A percentile compares a stretch with the other conserved stretches of the same genome.
phyloP scores from a whole-genome alignment of 2,329 filamentous ascomycete genomes.

The Rhynchosporium graminicola region DNA sequence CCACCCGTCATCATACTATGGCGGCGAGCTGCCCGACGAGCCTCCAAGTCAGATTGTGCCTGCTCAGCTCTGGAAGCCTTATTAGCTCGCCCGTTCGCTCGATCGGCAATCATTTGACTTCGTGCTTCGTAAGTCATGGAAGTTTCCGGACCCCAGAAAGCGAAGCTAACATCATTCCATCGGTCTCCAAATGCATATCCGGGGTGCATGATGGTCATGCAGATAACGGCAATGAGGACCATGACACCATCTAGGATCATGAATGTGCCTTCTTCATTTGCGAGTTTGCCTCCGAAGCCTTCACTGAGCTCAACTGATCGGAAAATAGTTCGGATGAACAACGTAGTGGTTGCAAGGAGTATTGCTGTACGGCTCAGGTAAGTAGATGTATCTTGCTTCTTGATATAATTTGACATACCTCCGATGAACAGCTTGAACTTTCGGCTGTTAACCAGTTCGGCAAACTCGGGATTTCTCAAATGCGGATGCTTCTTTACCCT shows the following conservation, averaged over 20 bases:
- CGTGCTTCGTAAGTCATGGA: too few species aligned
- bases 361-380: not conserved
- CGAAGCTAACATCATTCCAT: too few species aligned
- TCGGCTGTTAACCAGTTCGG: slow-evolving; percentile 19
- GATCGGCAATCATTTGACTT: too few species aligned
- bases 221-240: slow-evolving; percentile 39
- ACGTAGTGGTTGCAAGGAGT: slow-evolving; percentile 50
- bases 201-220: slow-evolving; percentile 38
- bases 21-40: too few species aligned
- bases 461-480: slow-evolving; percentile 13
- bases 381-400: not conserved
- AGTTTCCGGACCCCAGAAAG: too few species aligned
- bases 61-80: too few species aligned
- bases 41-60: too few species aligned
- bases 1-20: too few species aligned
- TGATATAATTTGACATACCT: not conserved
- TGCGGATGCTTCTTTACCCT: slow-evolving; percentile 14
- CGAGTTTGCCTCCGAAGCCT: slow-evolving; percentile 53
- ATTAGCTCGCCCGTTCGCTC: too few species aligned
- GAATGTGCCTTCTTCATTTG: slow-evolving; percentile 48
- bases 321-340: slow-evolving; percentile 59
- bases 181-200: slow-evolving; percentile 21
- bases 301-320: slow-evolving; percentile 56
- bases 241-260: slow-evolving; percentile 48
- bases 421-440: not conserved